These are phyloP conservation scores for Aureobasidium vineae DNA, from an alignment of 2,329 filamentous ascomycete genomes.

Conservation along the genomic window DNA sequence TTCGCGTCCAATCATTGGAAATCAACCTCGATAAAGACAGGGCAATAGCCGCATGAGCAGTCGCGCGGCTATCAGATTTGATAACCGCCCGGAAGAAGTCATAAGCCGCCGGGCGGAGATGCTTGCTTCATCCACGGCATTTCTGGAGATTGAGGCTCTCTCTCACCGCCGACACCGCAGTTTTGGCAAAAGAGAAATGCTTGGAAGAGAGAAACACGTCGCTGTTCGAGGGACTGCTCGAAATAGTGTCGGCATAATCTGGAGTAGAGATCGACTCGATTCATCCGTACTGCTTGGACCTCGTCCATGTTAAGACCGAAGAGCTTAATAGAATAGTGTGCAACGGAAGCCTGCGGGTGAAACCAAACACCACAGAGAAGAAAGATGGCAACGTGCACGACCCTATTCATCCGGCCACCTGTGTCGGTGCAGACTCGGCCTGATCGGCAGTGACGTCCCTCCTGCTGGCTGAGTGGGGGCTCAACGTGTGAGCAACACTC, in stretches of 20 bases:
- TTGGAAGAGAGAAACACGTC: neutral
- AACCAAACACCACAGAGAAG: neutral
- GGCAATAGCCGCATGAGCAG: slow-evolving; percentile 8
- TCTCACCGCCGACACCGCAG: slow-evolving; percentile 9
- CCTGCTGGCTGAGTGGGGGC: neutral
- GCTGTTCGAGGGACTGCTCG: neutral
- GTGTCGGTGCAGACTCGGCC: neutral
- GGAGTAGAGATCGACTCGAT: neutral
- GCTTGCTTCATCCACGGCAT: neutral
- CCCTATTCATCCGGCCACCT: no score
- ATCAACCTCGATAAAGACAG: neutral
- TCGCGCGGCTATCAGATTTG: slow-evolving; percentile 19
- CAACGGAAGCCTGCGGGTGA: neutral
- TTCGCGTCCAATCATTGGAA: neutral
- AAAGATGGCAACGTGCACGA: neutral
- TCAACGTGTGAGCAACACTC: slow-evolving; percentile 25
- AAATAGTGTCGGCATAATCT: neutral
- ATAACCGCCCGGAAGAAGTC: slow-evolving; percentile 22
- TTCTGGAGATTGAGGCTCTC: neutral
- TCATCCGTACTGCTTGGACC: slow-evolving; percentile 1
- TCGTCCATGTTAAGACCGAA: neutral
- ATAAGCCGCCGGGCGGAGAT: slow-evolving; percentile 20
- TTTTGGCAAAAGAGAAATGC: slow-evolving; percentile 9
- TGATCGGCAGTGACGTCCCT: neutral
- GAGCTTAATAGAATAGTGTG: neutral